phyloP scores from a whole-genome alignment of 495 filamentous ascomycete genomes.

The Xylaria longipes region DNA sequence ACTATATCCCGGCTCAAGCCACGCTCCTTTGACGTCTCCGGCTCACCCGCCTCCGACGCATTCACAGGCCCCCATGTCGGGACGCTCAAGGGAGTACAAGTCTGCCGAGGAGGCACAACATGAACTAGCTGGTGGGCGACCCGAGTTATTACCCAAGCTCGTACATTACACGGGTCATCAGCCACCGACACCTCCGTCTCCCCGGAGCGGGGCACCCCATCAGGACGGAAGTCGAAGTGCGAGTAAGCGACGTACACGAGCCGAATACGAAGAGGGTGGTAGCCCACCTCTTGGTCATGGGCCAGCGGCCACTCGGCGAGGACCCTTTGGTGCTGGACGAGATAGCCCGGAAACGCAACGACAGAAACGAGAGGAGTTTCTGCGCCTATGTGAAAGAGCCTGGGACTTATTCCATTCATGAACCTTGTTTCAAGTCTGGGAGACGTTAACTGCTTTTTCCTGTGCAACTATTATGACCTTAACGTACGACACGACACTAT shows the following conservation, averaged over 20 bases:
- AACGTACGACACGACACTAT: constrained; percentile 34
- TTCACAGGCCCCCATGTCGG: constrained; percentile 49
- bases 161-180: constrained; percentile 92
- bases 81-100: constrained; percentile 83
- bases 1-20: constrained; percentile 63
- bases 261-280: constrained; percentile 89
- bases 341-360: constrained; percentile 84
- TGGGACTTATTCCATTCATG: constrained; percentile 98
- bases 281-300: constrained; percentile 76
- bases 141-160: constrained; percentile 88
- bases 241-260: constrained; percentile 75
- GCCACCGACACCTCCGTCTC: constrained; percentile 92
- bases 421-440: constrained; percentile 31
- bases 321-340: constrained; percentile 76
- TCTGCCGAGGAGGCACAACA: constrained; percentile 95
- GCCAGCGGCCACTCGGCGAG: constrained; percentile 60
- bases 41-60: constrained; percentile 57
- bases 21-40: constrained; percentile 82
- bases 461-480: constrained; percentile 33
- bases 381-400: constrained; percentile 82
- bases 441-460: constrained; percentile 31
- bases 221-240: constrained; percentile 54
- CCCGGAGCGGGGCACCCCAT: constrained; percentile 53
- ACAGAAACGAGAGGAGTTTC: constrained; percentile 93
- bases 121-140: constrained; percentile 85